phyloP scores from a whole-genome alignment of 2,329 filamentous ascomycete species.

The Xylaria multiplex region DNA sequence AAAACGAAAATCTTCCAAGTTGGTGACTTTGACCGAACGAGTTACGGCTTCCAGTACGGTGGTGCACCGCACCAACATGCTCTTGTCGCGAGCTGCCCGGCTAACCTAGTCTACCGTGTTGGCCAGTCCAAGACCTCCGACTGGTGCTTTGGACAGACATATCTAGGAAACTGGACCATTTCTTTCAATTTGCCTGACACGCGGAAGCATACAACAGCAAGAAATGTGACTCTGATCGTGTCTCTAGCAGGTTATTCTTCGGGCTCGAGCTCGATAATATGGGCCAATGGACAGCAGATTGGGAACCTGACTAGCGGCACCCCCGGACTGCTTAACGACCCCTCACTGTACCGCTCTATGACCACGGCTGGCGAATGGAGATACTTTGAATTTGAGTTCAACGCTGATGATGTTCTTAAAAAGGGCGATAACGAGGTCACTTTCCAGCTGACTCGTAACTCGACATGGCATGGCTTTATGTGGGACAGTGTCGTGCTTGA shows the following conservation, averaged over 20 bases:
- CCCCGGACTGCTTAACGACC: constrained; percentile 53
- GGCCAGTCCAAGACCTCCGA: constrained; percentile 53
- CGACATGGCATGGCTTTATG: constrained; percentile 36
- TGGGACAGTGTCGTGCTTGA: constrained; percentile 35
- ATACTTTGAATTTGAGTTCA: constrained; percentile 53
- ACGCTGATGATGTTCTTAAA: constrained; percentile 35
- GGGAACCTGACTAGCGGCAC: constrained; percentile 54
- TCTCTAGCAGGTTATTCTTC: constrained; percentile 58
- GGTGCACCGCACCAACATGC: constrained; percentile 57
- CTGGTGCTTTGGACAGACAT: constrained; percentile 62
- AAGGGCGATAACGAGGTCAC: constrained; percentile 43
- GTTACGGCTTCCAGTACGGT: constrained; percentile 56
- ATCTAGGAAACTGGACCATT: constrained; percentile 51
- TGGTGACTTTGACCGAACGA: constrained; percentile 59
- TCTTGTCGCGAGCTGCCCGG: constrained; percentile 56
- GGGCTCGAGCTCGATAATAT: constrained; percentile 53
- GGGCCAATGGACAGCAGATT: constrained; percentile 53
- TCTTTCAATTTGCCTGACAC: constrained; percentile 41
- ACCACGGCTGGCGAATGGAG: constrained; percentile 60
- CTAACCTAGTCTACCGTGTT: constrained; percentile 57
- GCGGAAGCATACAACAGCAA: constrained; percentile 5
- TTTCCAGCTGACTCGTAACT: constrained; percentile 34
- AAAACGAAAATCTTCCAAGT: constrained; percentile 59
- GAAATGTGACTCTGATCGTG: constrained; percentile 53
- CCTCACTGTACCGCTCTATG: constrained; percentile 58